Evolutionary conservation across 2,329 filamentous ascomycete species (phyloP), one percentile per base, ranked within the genome.

Genomic region (Hypoxylon sp.): DNA sequence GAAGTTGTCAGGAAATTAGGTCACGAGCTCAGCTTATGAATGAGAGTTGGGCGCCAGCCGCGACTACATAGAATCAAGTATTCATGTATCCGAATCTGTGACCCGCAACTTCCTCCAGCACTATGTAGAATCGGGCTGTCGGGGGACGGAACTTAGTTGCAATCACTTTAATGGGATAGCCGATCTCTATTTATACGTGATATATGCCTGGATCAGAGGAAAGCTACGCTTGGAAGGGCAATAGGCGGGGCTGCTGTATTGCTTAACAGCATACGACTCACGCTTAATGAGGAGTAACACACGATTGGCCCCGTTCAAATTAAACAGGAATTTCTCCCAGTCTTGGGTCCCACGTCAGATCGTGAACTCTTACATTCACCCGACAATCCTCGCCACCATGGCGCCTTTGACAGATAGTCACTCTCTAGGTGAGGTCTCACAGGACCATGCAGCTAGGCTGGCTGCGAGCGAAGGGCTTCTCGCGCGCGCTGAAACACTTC

Each of bases 401-500:
- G 18, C 32, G 16, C 1, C 18, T 20, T 26, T 36, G 28, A 51
- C 33, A 16, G 42, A 61, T 5, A 18, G 16, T 40, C 48, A 46
- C 22, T 3, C 12, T 38, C 26, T 26, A n/a, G 42, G 36, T n/a
- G 60, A 64, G 6, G 44, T 30, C 22, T 26, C 59, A 18, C 59
- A 30, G 26, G 57, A 64, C 3, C 32, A 14, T 26, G 32, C 38
- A 9, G 60, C 59, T 20, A 58, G 36, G 26, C n/a, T 67, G 30
- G 58, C 57, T 40, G 30, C 46, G 14, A 56, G 53, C 20, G 42
- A 64, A 18, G 52, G 28, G 9, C 30, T 70, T 6, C 64, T 72
- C 4, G 32, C 36, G 18, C 55, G 68, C 22, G 67, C 64, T 22
- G 57, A 59, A 45, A 40, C 46, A 12, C 40, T 76, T 12, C 73